These are phyloP conservation scores for Nectriaceae sp. DNA, from an alignment of 2,329 filamentous ascomycete genomes.

Conservation along the genomic window DNA sequence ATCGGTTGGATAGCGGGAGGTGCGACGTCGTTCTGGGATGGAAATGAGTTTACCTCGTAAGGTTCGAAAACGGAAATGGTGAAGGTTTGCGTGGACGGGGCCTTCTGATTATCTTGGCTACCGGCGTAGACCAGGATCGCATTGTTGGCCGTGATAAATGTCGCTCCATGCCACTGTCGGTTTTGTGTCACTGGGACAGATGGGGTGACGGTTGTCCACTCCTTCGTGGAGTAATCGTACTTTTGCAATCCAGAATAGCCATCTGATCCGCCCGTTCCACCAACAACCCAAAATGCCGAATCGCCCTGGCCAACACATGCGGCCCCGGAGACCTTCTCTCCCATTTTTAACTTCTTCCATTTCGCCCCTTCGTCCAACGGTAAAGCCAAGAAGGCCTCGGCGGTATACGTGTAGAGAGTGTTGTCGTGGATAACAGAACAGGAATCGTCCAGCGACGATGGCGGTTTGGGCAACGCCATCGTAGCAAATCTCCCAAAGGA, in stretches of 20 bases:
- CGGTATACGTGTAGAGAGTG: constrained; percentile 81
- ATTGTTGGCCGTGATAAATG: constrained; percentile 70
- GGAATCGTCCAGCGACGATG: constrained; percentile 69
- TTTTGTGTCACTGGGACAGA: constrained; percentile 60
- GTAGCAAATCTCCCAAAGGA: constrained; percentile 20
- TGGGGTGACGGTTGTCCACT: constrained; percentile 52
- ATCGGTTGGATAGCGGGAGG: constrained; percentile 69
- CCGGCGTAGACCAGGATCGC: constrained; percentile 83
- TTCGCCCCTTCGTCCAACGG: constrained; percentile 65
- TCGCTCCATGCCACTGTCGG: constrained; percentile 72
- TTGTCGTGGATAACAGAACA: constrained; percentile 82
- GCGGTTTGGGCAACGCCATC: constrained; percentile 75
- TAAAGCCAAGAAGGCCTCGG: constrained; percentile 74
- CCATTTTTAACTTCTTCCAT: constrained; percentile 69
- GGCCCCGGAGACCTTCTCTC: constrained; percentile 71
- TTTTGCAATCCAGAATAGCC: constrained; percentile 76
- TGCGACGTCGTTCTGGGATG: constrained; percentile 46
- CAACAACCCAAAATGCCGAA: constrained; percentile 77
- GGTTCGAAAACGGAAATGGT: constrained; percentile 68
- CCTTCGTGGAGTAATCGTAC: constrained; percentile 54
- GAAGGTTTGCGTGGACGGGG: constrained; percentile 73
- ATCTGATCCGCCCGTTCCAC: constrained; percentile 59
- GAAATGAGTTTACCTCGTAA: constrained; percentile 61
- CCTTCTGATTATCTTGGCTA: constrained; percentile 58
- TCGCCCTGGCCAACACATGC: constrained; percentile 70